Evolutionary conservation across 2,329 filamentous ascomycete species (phyloP).

Genomic region (Fusarium buxicola): DNA sequence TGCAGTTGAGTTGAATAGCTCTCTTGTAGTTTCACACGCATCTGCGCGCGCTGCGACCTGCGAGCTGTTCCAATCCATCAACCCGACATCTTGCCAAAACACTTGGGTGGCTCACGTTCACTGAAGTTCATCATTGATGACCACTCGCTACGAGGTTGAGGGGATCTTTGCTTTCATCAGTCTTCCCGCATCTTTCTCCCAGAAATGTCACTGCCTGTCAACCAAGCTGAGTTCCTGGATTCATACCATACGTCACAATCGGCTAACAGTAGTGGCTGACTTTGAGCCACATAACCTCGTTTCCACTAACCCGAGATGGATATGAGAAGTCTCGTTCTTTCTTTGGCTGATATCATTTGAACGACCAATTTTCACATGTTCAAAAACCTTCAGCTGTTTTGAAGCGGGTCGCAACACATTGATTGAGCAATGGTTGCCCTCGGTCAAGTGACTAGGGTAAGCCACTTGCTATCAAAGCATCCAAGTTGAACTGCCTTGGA

Average conservation of each 20-base stretch:
- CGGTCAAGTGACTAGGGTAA: constrained; percentile 13
- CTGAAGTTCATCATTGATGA: too few species aligned
- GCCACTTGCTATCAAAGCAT: background rate
- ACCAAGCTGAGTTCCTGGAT: background rate
- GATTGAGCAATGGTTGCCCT: background rate
- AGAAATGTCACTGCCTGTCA: background rate
- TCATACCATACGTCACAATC: constrained; percentile 3
- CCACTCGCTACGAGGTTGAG: too few species aligned
- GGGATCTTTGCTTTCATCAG: background rate
- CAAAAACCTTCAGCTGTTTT: background rate
- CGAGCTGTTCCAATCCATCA: too few species aligned
- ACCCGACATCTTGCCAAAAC: too few species aligned
- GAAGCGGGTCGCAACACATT: background rate
- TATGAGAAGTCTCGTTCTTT: background rate
- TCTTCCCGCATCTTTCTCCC: background rate
- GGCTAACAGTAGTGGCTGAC: background rate
- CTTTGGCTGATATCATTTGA: background rate
- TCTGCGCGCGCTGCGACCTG: too few species aligned
- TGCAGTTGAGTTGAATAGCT: too few species aligned
- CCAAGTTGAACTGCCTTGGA: background rate
- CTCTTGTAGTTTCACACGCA: too few species aligned
- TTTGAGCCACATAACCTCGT: background rate
- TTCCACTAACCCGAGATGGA: background rate
- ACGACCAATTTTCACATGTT: background rate
- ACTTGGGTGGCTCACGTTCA: too few species aligned